These are phyloP conservation scores for Phytophthora ohioensis DNA, from an alignment of 352 stramenopile species.

Conservation along the genomic window DNA sequence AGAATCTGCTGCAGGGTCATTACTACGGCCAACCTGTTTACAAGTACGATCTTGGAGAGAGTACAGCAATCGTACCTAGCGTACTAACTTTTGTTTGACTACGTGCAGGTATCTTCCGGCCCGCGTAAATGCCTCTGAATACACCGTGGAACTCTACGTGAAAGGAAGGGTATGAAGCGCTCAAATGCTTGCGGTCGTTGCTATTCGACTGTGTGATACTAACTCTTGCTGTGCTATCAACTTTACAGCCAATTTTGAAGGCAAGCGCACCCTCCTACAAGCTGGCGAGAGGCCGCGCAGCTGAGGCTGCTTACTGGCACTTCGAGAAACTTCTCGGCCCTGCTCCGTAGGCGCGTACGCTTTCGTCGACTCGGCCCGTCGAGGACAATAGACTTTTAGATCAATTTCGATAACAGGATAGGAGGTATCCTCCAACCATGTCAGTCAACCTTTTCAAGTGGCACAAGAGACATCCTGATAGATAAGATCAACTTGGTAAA, in stretches of 20 bases:
- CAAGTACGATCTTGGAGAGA: constrained; percentile 48
- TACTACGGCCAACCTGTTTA: constrained; percentile 72
- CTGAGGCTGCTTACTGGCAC: constrained; percentile 60
- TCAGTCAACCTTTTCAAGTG: background rate
- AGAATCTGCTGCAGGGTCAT: constrained; percentile 75
- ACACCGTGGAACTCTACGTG: constrained; percentile 71
- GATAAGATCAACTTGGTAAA: constrained; percentile 7
- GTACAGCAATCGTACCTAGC: background rate
- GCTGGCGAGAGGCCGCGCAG: constrained; percentile 59
- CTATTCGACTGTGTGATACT: background rate
- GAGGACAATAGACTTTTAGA: too few species aligned
- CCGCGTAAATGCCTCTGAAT: constrained; percentile 50
- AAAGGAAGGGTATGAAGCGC: constrained; percentile 58
- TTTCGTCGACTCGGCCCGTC: too few species aligned
- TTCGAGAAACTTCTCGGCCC: constrained; percentile 46
- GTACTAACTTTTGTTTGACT: constrained; percentile 6
- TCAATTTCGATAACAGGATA: too few species aligned
- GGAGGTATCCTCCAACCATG: too few species aligned
- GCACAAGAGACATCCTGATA: constrained; percentile 2
- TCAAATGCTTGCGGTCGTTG: background rate
- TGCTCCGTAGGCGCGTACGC: constrained; percentile 14
- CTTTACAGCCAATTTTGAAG: constrained; percentile 54
- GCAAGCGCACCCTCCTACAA: constrained; percentile 67
- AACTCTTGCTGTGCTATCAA: constrained; percentile 7
- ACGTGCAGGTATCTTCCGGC: constrained; percentile 62